Evolutionary conservation across 306 rosid genomes (phyloP).

Genomic region (Medicago lupulina): DNA sequence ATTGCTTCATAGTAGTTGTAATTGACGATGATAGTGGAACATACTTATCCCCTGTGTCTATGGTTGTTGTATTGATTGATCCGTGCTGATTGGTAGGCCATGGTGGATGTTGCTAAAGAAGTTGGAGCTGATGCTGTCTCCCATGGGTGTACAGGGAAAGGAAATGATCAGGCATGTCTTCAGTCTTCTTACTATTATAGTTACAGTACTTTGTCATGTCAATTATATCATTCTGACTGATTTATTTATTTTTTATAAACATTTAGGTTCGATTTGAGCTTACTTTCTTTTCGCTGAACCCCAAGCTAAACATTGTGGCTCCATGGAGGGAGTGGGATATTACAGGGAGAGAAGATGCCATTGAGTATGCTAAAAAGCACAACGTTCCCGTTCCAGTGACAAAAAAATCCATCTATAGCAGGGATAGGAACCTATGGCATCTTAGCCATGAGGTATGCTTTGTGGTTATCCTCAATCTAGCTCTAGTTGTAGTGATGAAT

Average conservation of each 20-base stretch:
- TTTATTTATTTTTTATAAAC: slow-evolving; percentile 19
- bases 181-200: slow-evolving; percentile 16
- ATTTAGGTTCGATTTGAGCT: slow-evolving; percentile 92
- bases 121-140: slow-evolving; percentile 99
- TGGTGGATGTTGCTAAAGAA: slow-evolving; percentile 93
- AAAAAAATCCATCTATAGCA: slow-evolving; percentile 94
- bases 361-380: slow-evolving; percentile 87
- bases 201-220: background rate
- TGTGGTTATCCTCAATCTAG: slow-evolving; percentile 3
- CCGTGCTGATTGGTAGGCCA: slow-evolving; percentile 62
- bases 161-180: slow-evolving; percentile 88
- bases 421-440: slow-evolving; percentile 98
- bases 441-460: slow-evolving; percentile 91
- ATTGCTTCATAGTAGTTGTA: background rate
- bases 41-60: background rate
- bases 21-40: background rate
- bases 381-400: slow-evolving; percentile 93
- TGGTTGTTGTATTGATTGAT: slow-evolving; percentile 25
- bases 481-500: slow-evolving; percentile 10
- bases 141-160: slow-evolving; percentile 98
- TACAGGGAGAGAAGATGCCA: slow-evolving; percentile 97
- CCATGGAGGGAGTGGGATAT: slow-evolving; percentile 99
- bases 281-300: slow-evolving; percentile 90
- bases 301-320: slow-evolving; percentile 90
- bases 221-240: slow-evolving; percentile 37